Percentiles rank a stretch among this genome's conserved stretches.
These are phyloP conservation scores for Periconia sp. DNA, from an alignment of 2,329 filamentous ascomycete genomes.

Conservation along the genomic window DNA sequence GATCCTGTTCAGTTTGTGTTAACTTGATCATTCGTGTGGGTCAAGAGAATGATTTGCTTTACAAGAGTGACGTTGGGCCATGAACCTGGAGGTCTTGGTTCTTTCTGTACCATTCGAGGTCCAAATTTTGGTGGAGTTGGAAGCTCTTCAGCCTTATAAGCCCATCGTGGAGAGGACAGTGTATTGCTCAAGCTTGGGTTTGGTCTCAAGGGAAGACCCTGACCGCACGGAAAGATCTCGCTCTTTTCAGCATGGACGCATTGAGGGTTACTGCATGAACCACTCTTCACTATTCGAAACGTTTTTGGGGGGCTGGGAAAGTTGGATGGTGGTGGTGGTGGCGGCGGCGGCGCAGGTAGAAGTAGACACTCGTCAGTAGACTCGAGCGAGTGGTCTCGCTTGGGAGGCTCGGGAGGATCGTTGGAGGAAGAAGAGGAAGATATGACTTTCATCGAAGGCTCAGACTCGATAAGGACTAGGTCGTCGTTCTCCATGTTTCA, in stretches of 20 bases:
- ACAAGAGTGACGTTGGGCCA: background rate
- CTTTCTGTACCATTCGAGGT: background rate
- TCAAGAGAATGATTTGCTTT: background rate
- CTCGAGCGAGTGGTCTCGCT: background rate
- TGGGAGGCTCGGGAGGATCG: too few relatives aligned
- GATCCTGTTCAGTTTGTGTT: too few relatives aligned
- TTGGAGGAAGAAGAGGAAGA: conserved; percentile 4
- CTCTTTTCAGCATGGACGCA: background rate
- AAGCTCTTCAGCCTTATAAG: background rate
- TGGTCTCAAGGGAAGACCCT: background rate
- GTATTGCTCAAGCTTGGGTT: background rate
- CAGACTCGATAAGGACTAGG: conserved; percentile 14
- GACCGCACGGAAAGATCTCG: conserved; percentile 1
- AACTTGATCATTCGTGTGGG: too few relatives aligned
- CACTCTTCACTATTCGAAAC: background rate
- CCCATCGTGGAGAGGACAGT: background rate
- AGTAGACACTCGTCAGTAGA: background rate
- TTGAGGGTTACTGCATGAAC: background rate
- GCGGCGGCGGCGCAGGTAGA: too few relatives aligned
- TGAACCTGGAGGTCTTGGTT: background rate
- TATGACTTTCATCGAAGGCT: conserved; percentile 12
- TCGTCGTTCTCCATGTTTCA: conserved; percentile 12
- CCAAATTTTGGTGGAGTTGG: background rate
- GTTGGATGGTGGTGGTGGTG: background rate
- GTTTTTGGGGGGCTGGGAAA: background rate